Base-by-base conservation (phyloP, 1,284 basidiomycete genomes). In the Heterobasidion occidentale region DNA sequence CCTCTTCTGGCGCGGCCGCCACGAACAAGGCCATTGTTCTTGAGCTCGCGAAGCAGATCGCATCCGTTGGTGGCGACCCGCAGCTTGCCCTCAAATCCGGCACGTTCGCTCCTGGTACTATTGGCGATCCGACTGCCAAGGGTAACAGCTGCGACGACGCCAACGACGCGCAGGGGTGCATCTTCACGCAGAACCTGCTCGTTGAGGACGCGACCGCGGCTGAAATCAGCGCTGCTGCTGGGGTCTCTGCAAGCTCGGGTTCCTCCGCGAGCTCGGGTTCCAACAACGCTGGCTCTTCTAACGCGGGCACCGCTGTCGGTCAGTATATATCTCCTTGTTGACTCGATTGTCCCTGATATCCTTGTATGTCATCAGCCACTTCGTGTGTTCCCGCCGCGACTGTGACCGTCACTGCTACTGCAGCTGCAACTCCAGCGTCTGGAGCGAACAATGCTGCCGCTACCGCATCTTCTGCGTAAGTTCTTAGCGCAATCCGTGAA, bases 1-100 rank as follows among this genome's bases (percentile, higher is more conserved):
- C 84, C 11, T 83, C 83, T 1, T 51, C 68, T 17, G 74, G 74
- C 60, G 84, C 84, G 9, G 79, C 80, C 14, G 74, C 77, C 1
- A 70, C 74, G 27, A 87, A 87, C 76, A 87, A 87, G 68, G 79
- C 75, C 12, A 79, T 85, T 58, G 71, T 69, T 7, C 77, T 86
- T 54, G 78, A 77, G 60, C 77, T 86, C 51, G 83, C 83, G 27
- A 75, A 76, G 67, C 82, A 85, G 65, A 85, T 86, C 58, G 76
- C 78, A 7, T 63, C 74, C n/a, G 70, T 87, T 17, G 86, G 85
- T 57, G 86, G 84, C 14, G 68, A 87, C 67, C 81, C 85, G 33
- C 74, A 71, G 53, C 74, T 78, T 57, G 84, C 86, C 12, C 68
- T 87, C 60, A 74, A 83, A 65, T 70, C 83, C 5, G 84, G 84